Evolutionary conservation across 345 rosid genomes (phyloP).

Genomic region (Turnera subulata): DNA sequence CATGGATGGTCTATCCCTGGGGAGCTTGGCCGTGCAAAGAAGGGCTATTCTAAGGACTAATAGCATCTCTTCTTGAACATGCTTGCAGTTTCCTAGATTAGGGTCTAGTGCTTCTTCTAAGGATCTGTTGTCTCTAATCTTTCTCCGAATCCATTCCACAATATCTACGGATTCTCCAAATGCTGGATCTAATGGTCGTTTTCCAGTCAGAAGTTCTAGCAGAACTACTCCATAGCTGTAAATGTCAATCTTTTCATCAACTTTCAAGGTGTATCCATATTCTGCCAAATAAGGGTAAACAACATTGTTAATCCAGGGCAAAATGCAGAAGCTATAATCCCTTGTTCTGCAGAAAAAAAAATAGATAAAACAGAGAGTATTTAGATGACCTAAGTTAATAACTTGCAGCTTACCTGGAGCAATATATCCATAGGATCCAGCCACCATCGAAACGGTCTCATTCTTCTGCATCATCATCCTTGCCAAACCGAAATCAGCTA

Average conservation of each 20-base stretch:
- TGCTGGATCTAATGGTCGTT: constrained; percentile 54
- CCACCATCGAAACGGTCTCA: constrained; percentile 89
- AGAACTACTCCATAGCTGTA: constrained; percentile 88
- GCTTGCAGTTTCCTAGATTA: constrained; percentile 66
- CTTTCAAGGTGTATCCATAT: constrained; percentile 86
- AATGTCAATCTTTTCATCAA: constrained; percentile 89
- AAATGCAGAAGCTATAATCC: not conserved
- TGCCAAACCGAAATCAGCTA: constrained; percentile 93
- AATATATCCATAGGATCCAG: constrained; percentile 95
- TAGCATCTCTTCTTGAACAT: constrained; percentile 94
- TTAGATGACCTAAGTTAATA: not conserved
- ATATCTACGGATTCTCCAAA: constrained; percentile 69
- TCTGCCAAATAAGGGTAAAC: constrained; percentile 37
- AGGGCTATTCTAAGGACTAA: constrained; percentile 78
- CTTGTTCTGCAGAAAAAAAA: not conserved
- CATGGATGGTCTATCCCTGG: constrained; percentile 91
- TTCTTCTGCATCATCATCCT: constrained; percentile 82
- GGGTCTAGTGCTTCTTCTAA: constrained; percentile 69
- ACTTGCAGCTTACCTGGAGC: constrained; percentile 63
- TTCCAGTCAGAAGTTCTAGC: constrained; percentile 77
- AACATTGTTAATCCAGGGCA: not conserved
- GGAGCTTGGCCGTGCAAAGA: constrained; percentile 79
- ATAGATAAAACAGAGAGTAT: not conserved
- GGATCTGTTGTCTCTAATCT: constrained; percentile 53
- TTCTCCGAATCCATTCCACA: constrained; percentile 70